Evolutionary conservation across 192 early-diverging fungal species (phyloP).

Genomic region (Ramicandelaber brevisporus): DNA sequence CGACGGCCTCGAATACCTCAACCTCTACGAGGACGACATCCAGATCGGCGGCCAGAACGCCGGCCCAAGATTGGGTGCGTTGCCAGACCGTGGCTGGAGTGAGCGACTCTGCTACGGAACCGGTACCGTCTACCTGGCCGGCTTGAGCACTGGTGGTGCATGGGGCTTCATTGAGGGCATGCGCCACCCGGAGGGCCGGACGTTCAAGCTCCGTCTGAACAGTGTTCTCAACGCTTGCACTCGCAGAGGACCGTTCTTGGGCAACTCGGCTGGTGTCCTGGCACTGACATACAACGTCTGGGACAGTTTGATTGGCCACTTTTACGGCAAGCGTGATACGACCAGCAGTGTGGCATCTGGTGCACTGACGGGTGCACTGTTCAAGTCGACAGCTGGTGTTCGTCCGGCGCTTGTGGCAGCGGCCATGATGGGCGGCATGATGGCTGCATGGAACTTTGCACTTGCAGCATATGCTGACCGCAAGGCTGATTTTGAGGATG

Average conservation of each 20-base stretch:
- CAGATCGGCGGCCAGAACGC: conserved; percentile 10
- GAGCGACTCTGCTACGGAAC: conserved; percentile 71
- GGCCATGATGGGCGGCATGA: too few relatives aligned
- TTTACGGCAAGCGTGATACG: conserved; percentile 32
- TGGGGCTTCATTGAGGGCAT: conserved; percentile 56
- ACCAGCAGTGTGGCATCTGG: conserved; percentile 43
- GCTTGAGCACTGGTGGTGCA: conserved; percentile 39
- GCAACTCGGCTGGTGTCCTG: conserved; percentile 54
- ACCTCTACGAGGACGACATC: conserved; percentile 15
- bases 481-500: too few relatives aligned
- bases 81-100: conserved; percentile 48
- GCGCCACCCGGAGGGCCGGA: conserved; percentile 22
- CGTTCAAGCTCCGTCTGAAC: conserved; percentile 53
- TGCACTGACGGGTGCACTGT: conserved; percentile 45
- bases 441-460: too few relatives aligned
- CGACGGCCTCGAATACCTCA: conserved; percentile 17
- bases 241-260: conserved; percentile 58
- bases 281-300: conserved; percentile 63
- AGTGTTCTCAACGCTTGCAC: conserved; percentile 59
- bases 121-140: conserved; percentile 48
- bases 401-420: background rate
- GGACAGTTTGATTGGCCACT: conserved; percentile 32
- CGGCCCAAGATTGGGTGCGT: conserved; percentile 14
- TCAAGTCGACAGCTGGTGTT: conserved; percentile 33
- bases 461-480: too few relatives aligned